A percentile compares a stretch with the other conserved stretches of the same genome.
phyloP scores from a whole-genome alignment of 2,329 filamentous ascomycete species.

The Fusarium caatingaense region DNA sequence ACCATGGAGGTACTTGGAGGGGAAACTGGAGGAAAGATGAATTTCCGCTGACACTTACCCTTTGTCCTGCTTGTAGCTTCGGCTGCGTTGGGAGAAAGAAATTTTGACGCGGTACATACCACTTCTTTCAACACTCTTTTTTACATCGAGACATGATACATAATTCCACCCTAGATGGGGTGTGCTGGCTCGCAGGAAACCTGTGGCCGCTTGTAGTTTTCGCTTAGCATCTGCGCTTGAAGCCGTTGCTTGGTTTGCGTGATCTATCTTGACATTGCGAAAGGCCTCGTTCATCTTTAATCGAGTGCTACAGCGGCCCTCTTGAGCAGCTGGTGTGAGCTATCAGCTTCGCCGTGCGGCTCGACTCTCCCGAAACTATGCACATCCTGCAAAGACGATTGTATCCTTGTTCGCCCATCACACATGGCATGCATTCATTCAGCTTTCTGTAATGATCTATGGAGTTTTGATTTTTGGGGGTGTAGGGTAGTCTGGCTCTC shows the following conservation, averaged over 20 bases:
- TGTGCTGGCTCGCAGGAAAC: background rate
- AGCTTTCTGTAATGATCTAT: background rate
- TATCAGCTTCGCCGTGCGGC: background rate
- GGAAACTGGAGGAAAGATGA: conserved; percentile 78
- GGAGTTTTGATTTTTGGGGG: accelerated
- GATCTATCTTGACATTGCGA: background rate
- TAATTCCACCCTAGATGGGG: background rate
- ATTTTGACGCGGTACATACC: conserved; percentile 52
- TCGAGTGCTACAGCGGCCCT: background rate
- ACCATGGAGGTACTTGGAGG: conserved; percentile 69
- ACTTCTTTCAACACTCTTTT: background rate
- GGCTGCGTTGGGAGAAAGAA: conserved; percentile 53
- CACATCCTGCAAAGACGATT: background rate
- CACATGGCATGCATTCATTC: background rate
- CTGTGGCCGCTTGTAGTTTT: background rate
- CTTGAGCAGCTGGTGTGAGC: background rate
- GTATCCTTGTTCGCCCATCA: background rate
- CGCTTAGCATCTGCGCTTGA: background rate
- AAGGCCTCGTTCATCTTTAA: background rate
- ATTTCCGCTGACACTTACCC: conserved; percentile 61
- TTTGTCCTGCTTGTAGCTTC: conserved; percentile 55
- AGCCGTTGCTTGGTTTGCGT: background rate
- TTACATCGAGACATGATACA: background rate
- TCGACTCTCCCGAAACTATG: background rate
- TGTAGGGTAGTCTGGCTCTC: background rate